Base-by-base conservation (phyloP, 2,329 filamentous ascomycete genomes). In the Pezicula radicicola region DNA sequence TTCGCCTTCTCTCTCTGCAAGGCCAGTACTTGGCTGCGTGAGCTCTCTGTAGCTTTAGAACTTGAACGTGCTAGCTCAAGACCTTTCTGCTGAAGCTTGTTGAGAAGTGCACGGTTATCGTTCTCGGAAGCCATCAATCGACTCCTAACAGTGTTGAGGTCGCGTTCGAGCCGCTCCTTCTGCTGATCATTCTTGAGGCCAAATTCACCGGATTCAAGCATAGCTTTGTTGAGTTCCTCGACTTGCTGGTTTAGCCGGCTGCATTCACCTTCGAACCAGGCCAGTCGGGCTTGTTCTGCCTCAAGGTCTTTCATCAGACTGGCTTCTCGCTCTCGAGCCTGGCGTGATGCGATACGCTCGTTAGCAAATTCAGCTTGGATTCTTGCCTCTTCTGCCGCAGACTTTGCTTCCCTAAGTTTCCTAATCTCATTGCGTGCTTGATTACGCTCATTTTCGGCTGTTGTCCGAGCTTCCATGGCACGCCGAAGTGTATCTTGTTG, bases 41-140 rank as follows among this genome's bases (percentile, higher is more conserved):
- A 89, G 30, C 85, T 89, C 61, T 97, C 93, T 55, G 83, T 91
- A 28, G 89, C 93, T 53, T 87, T 87, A 5, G 92, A 96, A 54
- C 84, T 90, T 0, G 93, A 94, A 43, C 94, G 84, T 39, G 93
- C 93, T 68, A 99, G 95, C 66, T 99, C 93, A 6, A 99, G 80
- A 28, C 95, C 94, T 75, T 97, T 97, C 65, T 97, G 93, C 64
- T 97, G 93, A 16, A 99, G 79, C 71, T 97, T 97, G 74, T 97
- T 97, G 59, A 97, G 79, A n/a, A 99, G 76, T 5, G 91, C 87
- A 48, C 91, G 87, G 64, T 97, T 97, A 71, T 97, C 93, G 62
- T 97, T 97, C 68, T 99, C 93, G 0, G 93, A 97, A 21, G 93
- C 94, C 7, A 87, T 81, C 39, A 99, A 76, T 19, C 93, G 87